These are phyloP conservation scores for Alternaria arbusti DNA, from an alignment of 2,329 filamentous ascomycete species.

Conservation along the genomic window DNA sequence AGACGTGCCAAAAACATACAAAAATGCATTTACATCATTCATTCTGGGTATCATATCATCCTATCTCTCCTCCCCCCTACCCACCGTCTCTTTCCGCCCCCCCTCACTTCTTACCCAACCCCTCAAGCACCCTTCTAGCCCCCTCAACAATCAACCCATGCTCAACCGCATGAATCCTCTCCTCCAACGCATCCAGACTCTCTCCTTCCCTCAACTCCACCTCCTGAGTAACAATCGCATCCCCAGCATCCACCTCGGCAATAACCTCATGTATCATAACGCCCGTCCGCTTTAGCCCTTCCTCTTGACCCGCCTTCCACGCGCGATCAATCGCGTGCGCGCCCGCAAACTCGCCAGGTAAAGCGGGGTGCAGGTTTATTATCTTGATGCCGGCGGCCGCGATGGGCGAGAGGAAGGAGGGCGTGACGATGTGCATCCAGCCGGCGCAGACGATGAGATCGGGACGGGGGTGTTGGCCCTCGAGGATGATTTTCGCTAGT, in stretches of 20 bases:
- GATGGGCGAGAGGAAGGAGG: constrained; percentile 72
- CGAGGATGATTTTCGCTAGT: constrained; percentile 71
- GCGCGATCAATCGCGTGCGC: constrained; percentile 79
- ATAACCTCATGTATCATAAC: constrained; percentile 89
- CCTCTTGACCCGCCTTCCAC: constrained; percentile 72
- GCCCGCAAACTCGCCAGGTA: constrained; percentile 78
- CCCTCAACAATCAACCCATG: constrained; percentile 82
- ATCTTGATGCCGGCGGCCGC: constrained; percentile 67
- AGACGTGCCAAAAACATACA: not conserved
- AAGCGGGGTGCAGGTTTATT: constrained; percentile 82
- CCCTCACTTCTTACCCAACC: constrained; percentile 27
- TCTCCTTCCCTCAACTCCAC: constrained; percentile 67
- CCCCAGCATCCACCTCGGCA: constrained; percentile 77
- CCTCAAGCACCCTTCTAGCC: constrained; percentile 59
- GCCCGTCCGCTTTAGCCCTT: constrained; percentile 72
- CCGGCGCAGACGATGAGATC: constrained; percentile 80
- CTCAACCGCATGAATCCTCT: constrained; percentile 77
- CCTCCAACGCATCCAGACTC: constrained; percentile 68
- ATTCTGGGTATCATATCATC: constrained; percentile 8
- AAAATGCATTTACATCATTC: not conserved
- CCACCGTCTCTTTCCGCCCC: not conserved
- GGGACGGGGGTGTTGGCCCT: constrained; percentile 59
- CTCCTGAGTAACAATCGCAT: constrained; percentile 73
- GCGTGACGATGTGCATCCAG: constrained; percentile 84
- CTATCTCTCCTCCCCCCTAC: not conserved